Percentiles rank a stretch among this genome's conserved stretches.
phyloP scores from a whole-genome alignment of 2,329 filamentous ascomycete genomes.

The Blumeriella jaapii region DNA sequence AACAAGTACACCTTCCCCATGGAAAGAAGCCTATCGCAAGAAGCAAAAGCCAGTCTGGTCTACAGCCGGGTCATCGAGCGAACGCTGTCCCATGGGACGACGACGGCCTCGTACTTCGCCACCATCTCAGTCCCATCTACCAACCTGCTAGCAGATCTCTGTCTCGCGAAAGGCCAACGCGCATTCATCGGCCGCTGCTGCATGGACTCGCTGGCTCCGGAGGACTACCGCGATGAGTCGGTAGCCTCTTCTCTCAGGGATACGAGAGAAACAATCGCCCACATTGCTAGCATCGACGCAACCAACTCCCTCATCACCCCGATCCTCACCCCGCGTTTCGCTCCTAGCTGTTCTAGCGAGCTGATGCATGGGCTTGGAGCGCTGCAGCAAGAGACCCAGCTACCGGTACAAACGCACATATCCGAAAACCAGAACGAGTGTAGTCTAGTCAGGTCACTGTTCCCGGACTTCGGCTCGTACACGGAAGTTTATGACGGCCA shows the following conservation, averaged over 20 bases:
- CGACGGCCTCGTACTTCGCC: slow-evolving; percentile 88
- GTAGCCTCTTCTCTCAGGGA: slow-evolving; percentile 43
- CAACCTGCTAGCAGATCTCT: slow-evolving; percentile 82
- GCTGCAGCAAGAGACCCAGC: slow-evolving; percentile 47
- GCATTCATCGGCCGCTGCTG: slow-evolving; percentile 90
- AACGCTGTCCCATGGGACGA: slow-evolving; percentile 83
- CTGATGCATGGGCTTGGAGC: slow-evolving; percentile 52
- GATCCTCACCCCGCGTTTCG: slow-evolving; percentile 67
- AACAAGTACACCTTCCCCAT: slow-evolving; percentile 91
- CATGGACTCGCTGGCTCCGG: slow-evolving; percentile 74
- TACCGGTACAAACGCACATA: slow-evolving; percentile 81
- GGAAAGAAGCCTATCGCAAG: slow-evolving; percentile 61
- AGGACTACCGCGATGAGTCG: slow-evolving; percentile 68
- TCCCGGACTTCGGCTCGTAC: slow-evolving; percentile 55
- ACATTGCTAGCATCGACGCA: slow-evolving; percentile 60
- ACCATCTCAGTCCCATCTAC: slow-evolving; percentile 79
- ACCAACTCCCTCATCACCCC: slow-evolving; percentile 54
- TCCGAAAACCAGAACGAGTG: slow-evolving; percentile 73
- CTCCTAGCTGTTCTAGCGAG: slow-evolving; percentile 46
- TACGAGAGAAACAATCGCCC: slow-evolving; percentile 48
- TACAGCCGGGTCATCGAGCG: slow-evolving; percentile 70
- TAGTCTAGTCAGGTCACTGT: slow-evolving; percentile 55
- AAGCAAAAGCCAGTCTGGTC: slow-evolving; percentile 52
- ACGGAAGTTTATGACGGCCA: slow-evolving; percentile 66
- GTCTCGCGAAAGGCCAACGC: slow-evolving; percentile 67